These are phyloP conservation scores for Malassezia obtusa DNA, from an alignment of 1,284 basidiomycete genomes.

Conservation along the genomic window DNA sequence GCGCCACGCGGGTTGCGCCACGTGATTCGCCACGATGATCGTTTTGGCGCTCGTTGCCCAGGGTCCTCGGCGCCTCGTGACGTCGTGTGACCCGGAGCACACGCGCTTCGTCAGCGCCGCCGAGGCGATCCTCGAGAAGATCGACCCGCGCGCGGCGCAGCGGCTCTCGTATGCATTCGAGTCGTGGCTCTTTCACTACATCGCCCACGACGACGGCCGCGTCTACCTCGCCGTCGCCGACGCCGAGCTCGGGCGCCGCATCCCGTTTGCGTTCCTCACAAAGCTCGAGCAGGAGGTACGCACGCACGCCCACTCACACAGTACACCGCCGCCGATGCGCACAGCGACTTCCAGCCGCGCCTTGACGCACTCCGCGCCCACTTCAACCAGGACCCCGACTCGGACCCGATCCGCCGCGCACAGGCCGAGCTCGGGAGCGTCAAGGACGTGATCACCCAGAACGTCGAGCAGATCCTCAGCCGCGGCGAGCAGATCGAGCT, in stretches of 20 bases:
- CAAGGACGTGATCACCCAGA: constrained; percentile 84
- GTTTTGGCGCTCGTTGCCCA: constrained; percentile 42
- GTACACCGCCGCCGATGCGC: background rate
- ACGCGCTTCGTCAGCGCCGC: constrained; percentile 57
- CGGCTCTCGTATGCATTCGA: constrained; percentile 66
- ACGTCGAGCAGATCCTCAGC: constrained; percentile 64
- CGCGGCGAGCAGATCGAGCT: constrained; percentile 91
- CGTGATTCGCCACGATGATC: constrained; percentile 21
- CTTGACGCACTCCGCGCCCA: constrained; percentile 52
- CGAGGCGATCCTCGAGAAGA: constrained; percentile 83
- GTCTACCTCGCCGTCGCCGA: constrained; percentile 83
- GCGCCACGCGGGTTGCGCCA: background rate
- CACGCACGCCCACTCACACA: background rate
- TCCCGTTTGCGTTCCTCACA: constrained; percentile 85
- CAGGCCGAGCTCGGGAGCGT: constrained; percentile 83
- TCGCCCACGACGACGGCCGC: constrained; percentile 50
- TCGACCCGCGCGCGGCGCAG: constrained; percentile 74
- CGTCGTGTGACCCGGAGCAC: constrained; percentile 32
- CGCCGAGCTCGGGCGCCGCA: constrained; percentile 63
- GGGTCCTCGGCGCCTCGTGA: constrained; percentile 26
- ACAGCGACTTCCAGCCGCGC: constrained; percentile 7
- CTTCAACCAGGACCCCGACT: constrained; percentile 78
- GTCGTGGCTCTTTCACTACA: constrained; percentile 88
- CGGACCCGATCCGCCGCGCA: constrained; percentile 81
- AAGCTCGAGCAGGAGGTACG: constrained; percentile 67